Percentiles rank a stretch among this genome's conserved stretches.
Evolutionary conservation across 2,329 filamentous ascomycete genomes (phyloP).

Genomic region (Sclerotinia subarctica): DNA sequence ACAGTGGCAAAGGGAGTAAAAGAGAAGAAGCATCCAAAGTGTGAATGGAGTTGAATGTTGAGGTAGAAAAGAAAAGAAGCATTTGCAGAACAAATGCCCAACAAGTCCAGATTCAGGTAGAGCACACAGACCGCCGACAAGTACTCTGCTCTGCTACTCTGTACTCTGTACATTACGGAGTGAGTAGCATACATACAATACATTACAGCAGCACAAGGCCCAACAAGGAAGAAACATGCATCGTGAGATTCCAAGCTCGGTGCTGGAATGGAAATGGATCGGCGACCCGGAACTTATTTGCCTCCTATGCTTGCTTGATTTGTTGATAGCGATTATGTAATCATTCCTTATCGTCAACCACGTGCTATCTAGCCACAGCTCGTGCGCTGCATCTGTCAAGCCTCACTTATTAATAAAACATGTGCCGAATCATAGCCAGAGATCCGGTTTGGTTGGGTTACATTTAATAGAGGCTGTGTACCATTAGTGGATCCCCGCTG

Average conservation of each 20-base stretch:
- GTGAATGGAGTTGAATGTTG: conserved; percentile 4
- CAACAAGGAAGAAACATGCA: neutral
- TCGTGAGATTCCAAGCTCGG: neutral
- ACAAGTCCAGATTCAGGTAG: neutral
- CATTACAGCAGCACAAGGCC: neutral
- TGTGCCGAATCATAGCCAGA: neutral
- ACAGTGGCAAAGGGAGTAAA: neutral
- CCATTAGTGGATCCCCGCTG: neutral
- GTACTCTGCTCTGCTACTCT: too few relatives aligned
- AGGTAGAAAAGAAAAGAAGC: neutral
- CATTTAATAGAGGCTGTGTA: neutral
- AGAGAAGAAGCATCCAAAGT: neutral
- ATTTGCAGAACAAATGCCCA: neutral
- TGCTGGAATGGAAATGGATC: neutral
- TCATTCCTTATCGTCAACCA: neutral
- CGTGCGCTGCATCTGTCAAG: neutral
- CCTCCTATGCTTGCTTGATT: neutral
- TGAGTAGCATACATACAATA: too few relatives aligned
- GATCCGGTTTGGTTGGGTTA: neutral
- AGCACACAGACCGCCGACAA: neutral
- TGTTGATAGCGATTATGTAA: neutral
- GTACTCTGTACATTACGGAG: too few relatives aligned
- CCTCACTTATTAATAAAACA: neutral
- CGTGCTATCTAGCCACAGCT: neutral
- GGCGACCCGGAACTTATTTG: neutral